phyloP scores from a whole-genome alignment of 2,329 filamentous ascomycete genomes.

The Arachnomyces sp. region DNA sequence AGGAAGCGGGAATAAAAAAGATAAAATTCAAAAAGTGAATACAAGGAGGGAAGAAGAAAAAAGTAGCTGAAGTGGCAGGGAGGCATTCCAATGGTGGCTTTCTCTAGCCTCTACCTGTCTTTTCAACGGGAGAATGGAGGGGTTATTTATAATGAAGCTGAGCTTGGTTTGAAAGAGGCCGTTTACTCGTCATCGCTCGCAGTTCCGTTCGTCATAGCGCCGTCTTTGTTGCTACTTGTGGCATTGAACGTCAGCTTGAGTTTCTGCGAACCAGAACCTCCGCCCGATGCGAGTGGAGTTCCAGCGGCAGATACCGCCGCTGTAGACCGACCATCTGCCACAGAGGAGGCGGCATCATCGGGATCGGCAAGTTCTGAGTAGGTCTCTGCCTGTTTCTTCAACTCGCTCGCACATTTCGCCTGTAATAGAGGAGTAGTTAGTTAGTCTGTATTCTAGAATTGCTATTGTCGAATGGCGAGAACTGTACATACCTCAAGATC shows the following conservation, averaged over 20 bases:
- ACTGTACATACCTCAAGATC: conserved; percentile 69
- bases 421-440: conserved; percentile 16
- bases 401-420: conserved; percentile 45
- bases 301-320: conserved; percentile 40
- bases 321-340: conserved; percentile 44
- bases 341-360: conserved; percentile 42
- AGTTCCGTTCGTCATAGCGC: conserved; percentile 19
- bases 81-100: no score
- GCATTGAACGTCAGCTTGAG: conserved; percentile 60
- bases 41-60: neutral
- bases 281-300: conserved; percentile 57
- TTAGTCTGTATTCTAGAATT: conserved; percentile 9
- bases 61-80: neutral
- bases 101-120: neutral
- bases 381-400: conserved; percentile 48
- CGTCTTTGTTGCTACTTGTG: conserved; percentile 27
- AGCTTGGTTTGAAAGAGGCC: neutral
- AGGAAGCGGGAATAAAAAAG: neutral
- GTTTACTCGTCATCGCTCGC: conserved; percentile 26
- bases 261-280: conserved; percentile 51
- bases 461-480: conserved; percentile 2
- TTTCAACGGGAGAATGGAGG: neutral
- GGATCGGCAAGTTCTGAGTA: conserved; percentile 52
- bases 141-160: neutral
- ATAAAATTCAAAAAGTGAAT: neutral